Evolutionary conservation across 805 yeast genomes (phyloP), one percentile per base, ranked within the genome.

Genomic region (Wickerhamomyces bisporus): DNA sequence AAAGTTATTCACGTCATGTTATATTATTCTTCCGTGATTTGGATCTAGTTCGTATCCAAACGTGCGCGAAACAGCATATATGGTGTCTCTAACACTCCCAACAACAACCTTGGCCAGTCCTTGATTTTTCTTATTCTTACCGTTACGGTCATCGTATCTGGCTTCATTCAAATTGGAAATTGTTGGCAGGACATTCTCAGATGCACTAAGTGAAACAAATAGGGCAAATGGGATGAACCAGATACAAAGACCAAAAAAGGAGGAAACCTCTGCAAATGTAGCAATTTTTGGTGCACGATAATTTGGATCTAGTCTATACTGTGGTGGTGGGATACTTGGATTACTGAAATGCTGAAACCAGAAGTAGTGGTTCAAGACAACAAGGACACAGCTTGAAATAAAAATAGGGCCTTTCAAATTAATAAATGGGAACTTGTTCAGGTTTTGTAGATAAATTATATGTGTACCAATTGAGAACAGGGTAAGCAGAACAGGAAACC

Each of bases 211-310:
- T 23, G 95, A 82, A 14, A 93, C 91, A 60, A 93, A 91, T 40
- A 93, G 68, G 4, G 96, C 81, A 59, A 93, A 87, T 25, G 98
- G 98, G 21, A 93, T 75, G 42, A 91, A 71, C 98, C 98, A 93
- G 15, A 93, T 80, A 51, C 93, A 81, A 30, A 93, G 63, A 1
- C 96, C 98, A 57, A 93, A 89, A 60, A 93, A 93, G 3, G 96
- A 83, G n/a, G 96, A 86, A 4, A 93, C 86, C 57, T 93, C 96
- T 1, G 88, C 70, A 55, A 91, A 91, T 11, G 83, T 70, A 2
- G 95, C 95, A 38, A 86, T 74, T 32, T 76, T 73, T 12, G 83
- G 84, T 33, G 85, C 75, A 17, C 62, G 62, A 52, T 79, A 81
- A 34, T 70, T 70, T 34, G 85, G 72, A 47, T 65, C 70, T 52